A percentile compares a stretch with the other conserved stretches of the same genome.
Evolutionary conservation across 2,329 filamentous ascomycete species (phyloP).

Genomic region (Scopulariopsis brevicaulis): DNA sequence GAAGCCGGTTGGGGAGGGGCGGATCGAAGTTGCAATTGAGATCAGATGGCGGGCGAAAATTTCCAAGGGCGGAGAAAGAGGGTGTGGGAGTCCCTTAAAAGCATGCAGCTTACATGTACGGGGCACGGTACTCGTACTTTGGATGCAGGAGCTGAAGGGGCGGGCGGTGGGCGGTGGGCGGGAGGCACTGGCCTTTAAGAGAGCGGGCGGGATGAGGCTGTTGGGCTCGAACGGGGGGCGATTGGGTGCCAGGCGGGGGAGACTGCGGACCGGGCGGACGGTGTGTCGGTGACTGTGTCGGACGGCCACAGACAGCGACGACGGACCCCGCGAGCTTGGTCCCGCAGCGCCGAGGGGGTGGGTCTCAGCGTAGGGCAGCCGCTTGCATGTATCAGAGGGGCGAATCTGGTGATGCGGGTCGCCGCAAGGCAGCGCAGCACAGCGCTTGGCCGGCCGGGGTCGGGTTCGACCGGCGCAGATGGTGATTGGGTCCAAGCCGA

Average conservation of each 20-base stretch:
- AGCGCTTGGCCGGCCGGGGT: background rate
- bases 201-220: constrained; percentile 1
- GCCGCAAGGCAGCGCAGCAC: background rate
- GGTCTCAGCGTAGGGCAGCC: background rate
- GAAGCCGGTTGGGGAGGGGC: background rate
- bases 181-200: background rate
- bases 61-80: background rate
- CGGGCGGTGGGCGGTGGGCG: background rate
- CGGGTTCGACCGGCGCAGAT: background rate
- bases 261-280: background rate
- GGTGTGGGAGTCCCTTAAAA: background rate
- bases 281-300: background rate
- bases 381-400: background rate
- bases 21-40: background rate
- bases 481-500: background rate
- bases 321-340: background rate
- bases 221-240: constrained; percentile 4
- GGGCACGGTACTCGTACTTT: background rate
- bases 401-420: background rate
- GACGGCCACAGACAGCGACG: background rate
- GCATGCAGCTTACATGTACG: background rate
- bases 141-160: background rate
- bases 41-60: background rate
- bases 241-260: constrained; percentile 5
- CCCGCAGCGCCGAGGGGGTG: background rate